Conservation (phyloP, 768 basidiomycete species). For the Infundibulicybe gibba region DNA sequence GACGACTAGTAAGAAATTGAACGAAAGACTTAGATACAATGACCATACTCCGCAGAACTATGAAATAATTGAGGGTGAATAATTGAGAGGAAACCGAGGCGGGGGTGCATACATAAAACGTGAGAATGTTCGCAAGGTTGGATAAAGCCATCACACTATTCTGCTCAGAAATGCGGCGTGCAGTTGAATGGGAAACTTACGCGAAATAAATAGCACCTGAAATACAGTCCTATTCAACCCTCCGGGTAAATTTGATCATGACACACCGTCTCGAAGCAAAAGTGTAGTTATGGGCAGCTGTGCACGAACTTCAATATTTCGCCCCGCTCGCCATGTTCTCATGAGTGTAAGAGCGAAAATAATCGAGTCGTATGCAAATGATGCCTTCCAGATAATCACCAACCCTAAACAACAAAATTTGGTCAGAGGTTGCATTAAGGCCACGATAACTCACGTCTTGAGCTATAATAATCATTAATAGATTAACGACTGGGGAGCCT, state of each 20-base stretch:
- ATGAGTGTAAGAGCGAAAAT: constrained; percentile 44
- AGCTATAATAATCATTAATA: constrained; percentile 7
- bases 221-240: background rate
- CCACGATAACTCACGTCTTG: constrained; percentile 10
- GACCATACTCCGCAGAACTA: too few species aligned
- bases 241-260: background rate
- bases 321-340: constrained; percentile 37
- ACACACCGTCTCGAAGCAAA: constrained; percentile 49
- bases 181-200: constrained; percentile 24
- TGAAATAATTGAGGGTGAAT: too few species aligned
- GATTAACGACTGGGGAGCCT: too few species aligned
- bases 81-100: too few species aligned
- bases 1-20: too few species aligned
- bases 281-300: constrained; percentile 35
- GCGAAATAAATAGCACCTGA: constrained; percentile 54
- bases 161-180: background rate
- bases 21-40: too few species aligned
- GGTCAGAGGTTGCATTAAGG: background rate
- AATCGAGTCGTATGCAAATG: constrained; percentile 44
- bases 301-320: constrained; percentile 15
- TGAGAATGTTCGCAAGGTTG: constrained; percentile 43
- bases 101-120: constrained; percentile 8
- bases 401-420: constrained; percentile 16
- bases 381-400: constrained; percentile 44
- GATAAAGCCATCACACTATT: constrained; percentile 48